phyloP scores from a whole-genome alignment of 2,329 filamentous ascomycete genomes.

The Alternaria angustiovoidea region DNA sequence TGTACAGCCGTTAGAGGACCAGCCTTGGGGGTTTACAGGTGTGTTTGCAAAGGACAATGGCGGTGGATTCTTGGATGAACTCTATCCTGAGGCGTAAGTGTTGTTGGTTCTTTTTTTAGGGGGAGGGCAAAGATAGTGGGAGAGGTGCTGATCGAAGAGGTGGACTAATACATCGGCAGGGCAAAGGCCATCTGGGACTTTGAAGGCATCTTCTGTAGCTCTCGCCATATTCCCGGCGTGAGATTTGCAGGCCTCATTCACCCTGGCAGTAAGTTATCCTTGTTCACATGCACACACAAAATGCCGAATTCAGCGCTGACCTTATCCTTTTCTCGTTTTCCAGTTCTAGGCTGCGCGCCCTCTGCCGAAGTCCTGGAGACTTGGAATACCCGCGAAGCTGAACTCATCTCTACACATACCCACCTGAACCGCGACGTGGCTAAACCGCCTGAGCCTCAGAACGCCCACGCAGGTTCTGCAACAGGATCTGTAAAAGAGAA shows the following conservation, averaged over 20 bases:
- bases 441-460: slow-evolving; percentile 75
- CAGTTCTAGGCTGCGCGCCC: slow-evolving; percentile 74
- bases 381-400: slow-evolving; percentile 85
- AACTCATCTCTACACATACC: slow-evolving; percentile 75
- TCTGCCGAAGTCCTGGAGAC: slow-evolving; percentile 77
- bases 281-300: too few species aligned
- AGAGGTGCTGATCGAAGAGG: background rate
- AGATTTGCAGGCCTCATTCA: slow-evolving; percentile 90
- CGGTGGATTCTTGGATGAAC: slow-evolving; percentile 86
- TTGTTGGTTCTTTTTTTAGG: background rate
- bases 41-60: slow-evolving; percentile 83
- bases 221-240: slow-evolving; percentile 76
- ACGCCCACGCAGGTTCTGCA: slow-evolving; percentile 75
- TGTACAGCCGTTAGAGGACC: slow-evolving; percentile 84
- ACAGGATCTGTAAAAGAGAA: slow-evolving; percentile 66
- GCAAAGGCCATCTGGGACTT: slow-evolving; percentile 81
- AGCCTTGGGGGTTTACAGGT: slow-evolving; percentile 90
- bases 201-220: slow-evolving; percentile 81
- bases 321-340: background rate
- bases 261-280: slow-evolving; percentile 67
- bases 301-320: background rate
- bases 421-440: slow-evolving; percentile 72
- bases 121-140: background rate
- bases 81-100: slow-evolving; percentile 80
- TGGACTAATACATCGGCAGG: slow-evolving; percentile 49